Conservation (phyloP, 2,329 filamentous ascomycete genomes). For the Alternaria sp. region DNA sequence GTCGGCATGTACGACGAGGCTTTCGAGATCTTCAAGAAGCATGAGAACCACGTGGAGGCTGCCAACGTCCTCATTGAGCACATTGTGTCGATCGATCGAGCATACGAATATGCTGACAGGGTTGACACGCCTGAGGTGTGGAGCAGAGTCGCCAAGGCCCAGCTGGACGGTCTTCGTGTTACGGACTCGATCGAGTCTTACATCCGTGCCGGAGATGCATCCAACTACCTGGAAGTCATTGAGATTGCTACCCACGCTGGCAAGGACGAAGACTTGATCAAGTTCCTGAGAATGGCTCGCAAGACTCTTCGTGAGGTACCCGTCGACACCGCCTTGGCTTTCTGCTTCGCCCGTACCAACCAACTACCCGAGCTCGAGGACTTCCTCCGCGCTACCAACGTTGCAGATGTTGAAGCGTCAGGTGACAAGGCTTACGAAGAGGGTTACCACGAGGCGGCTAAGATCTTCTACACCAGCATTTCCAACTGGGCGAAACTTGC, state of each 20-base stretch:
- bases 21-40: constrained; percentile 99
- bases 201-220: constrained; percentile 90
- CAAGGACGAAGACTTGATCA: constrained; percentile 97
- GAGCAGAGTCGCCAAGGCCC: constrained; percentile 98
- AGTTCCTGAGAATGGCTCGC: constrained; percentile 94
- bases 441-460: constrained; percentile 91
- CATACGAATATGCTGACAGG: constrained; percentile 92
- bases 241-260: constrained; percentile 93
- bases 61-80: constrained; percentile 94
- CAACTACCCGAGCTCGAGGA: constrained; percentile 94
- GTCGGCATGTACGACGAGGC: constrained; percentile 96
- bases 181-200: constrained; percentile 95
- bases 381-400: constrained; percentile 90
- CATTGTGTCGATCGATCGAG: constrained; percentile 96
- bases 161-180: constrained; percentile 92
- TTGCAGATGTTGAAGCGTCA: constrained; percentile 93
- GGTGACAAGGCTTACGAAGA: constrained; percentile 98
- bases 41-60: constrained; percentile 83
- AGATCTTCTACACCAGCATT: constrained; percentile 98
- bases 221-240: constrained; percentile 94
- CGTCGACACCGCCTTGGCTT: constrained; percentile 92
- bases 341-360: constrained; percentile 90
- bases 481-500: constrained; percentile 99
- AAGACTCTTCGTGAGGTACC: constrained; percentile 94
- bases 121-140: constrained; percentile 94